These are phyloP conservation scores for Boechera retrofracta DNA, from an alignment of 345 rosid genomes.

Conservation along the genomic window DNA sequence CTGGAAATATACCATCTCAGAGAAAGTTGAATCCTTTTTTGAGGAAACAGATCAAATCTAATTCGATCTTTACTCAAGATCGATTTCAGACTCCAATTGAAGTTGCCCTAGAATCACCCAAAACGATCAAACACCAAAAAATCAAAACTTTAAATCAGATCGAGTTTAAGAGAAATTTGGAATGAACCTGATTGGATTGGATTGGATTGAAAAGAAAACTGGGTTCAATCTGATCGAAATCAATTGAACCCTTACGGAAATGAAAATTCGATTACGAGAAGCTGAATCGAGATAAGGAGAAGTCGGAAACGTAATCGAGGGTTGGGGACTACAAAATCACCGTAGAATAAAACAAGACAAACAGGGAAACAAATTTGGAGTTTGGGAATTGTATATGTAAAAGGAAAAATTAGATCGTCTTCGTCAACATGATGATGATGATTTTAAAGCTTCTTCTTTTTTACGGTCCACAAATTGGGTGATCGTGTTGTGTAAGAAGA, in stretches of 20 bases:
- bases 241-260: slow-evolving; percentile 3
- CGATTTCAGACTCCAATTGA: slow-evolving; percentile 27
- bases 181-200: slow-evolving; percentile 29
- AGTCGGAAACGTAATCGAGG: slow-evolving; percentile 8
- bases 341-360: slow-evolving; percentile 1
- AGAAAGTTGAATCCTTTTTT: slow-evolving; percentile 22
- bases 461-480: slow-evolving; percentile 15
- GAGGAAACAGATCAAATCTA: slow-evolving; percentile 7
- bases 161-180: background rate
- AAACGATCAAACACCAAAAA: slow-evolving; percentile 3
- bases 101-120: slow-evolving; percentile 6
- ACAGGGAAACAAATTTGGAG: slow-evolving; percentile 2
- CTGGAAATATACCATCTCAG: slow-evolving; percentile 82
- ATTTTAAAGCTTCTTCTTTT: background rate
- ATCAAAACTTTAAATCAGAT: slow-evolving; percentile 17
- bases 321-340: background rate
- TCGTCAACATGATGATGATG: background rate
- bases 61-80: background rate
- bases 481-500: slow-evolving; percentile 33
- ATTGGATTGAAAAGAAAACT: background rate
- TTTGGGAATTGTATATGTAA: background rate
- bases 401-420: slow-evolving; percentile 11
- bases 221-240: slow-evolving; percentile 34
- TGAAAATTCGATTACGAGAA: background rate
- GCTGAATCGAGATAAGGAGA: slow-evolving; percentile 1